Percentiles rank a stretch among this genome's conserved stretches.
These are phyloP conservation scores for Fusarium annulatum DNA, from an alignment of 2,329 filamentous ascomycete genomes.

Conservation along the genomic window DNA sequence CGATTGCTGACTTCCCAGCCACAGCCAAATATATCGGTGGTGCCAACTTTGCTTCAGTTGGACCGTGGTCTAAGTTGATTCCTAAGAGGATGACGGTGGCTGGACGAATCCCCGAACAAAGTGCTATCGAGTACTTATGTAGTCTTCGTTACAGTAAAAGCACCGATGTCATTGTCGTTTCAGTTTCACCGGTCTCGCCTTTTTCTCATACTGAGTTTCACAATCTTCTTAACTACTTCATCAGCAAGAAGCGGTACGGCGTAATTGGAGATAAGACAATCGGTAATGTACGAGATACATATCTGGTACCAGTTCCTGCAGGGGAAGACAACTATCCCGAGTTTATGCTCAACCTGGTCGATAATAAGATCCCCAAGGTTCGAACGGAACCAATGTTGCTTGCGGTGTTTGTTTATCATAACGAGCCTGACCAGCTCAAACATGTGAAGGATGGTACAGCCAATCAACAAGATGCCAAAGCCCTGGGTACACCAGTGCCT, in stretches of 20 bases:
- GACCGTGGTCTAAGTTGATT: slow-evolving; percentile 79
- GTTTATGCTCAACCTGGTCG: slow-evolving; percentile 88
- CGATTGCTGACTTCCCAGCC: slow-evolving; percentile 78
- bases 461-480: slow-evolving; percentile 23
- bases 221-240: slow-evolving; percentile 88
- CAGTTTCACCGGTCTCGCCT: slow-evolving; percentile 73
- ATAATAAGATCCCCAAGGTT: slow-evolving; percentile 79
- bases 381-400: slow-evolving; percentile 82
- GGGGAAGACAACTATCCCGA: slow-evolving; percentile 79
- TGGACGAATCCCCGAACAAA: slow-evolving; percentile 82
- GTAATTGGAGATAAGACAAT: slow-evolving; percentile 82
- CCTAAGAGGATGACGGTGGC: slow-evolving; percentile 76
- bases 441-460: slow-evolving; percentile 39
- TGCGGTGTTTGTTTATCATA: slow-evolving; percentile 85
- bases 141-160: slow-evolving; percentile 83
- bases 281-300: slow-evolving; percentile 86
- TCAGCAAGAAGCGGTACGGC: slow-evolving; percentile 83
- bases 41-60: slow-evolving; percentile 74
- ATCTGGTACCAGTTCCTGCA: slow-evolving; percentile 85
- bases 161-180: slow-evolving; percentile 86
- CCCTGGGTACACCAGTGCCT: slow-evolving; percentile 50
- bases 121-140: slow-evolving; percentile 91
- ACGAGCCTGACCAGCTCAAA: slow-evolving; percentile 58
- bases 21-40: slow-evolving; percentile 88
- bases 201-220: slow-evolving; percentile 73